A percentile compares a stretch with the other conserved stretches of the same genome.
phyloP scores from a whole-genome alignment of 495 filamentous ascomycete genomes.

The Daldinia concentrica region DNA sequence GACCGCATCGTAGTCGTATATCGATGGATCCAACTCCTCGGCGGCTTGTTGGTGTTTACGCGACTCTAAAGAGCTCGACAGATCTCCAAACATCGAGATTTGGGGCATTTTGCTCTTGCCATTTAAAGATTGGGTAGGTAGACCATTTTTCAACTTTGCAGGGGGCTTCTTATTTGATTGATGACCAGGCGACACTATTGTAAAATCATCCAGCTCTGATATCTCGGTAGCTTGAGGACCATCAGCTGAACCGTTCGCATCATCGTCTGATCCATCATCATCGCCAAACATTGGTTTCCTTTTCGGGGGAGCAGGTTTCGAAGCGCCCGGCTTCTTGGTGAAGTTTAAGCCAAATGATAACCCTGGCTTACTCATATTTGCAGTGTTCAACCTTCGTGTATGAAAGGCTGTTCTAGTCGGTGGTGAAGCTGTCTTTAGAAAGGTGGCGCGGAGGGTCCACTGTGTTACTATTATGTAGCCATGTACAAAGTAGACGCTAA shows the following conservation, averaged over 20 bases:
- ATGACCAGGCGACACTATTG: conserved; percentile 16
- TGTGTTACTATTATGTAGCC: not conserved
- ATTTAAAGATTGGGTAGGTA: conserved; percentile 41
- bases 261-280: conserved; percentile 60
- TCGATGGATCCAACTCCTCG: conserved; percentile 67
- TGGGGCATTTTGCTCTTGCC: conserved; percentile 47
- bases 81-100: conserved; percentile 59
- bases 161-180: conserved; percentile 38
- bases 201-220: conserved; percentile 49
- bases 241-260: conserved; percentile 38
- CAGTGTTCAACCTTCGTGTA: not conserved
- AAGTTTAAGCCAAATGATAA: conserved; percentile 55
- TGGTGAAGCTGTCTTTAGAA: conserved; percentile 8
- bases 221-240: conserved; percentile 42
- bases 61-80: conserved; percentile 64
- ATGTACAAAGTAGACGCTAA: conserved; percentile 1
- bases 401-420: not conserved
- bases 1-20: conserved; percentile 80
- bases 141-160: conserved; percentile 38
- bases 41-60: conserved; percentile 66
- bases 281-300: conserved; percentile 62
- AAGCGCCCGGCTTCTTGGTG: conserved; percentile 42
- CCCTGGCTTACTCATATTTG: conserved; percentile 45
- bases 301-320: conserved; percentile 53
- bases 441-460: conserved; percentile 20